Percentiles rank a stretch among this genome's conserved stretches.
These are phyloP conservation scores for Claviceps fusiformis DNA, from an alignment of 2,329 filamentous ascomycete genomes.

Conservation along the genomic window DNA sequence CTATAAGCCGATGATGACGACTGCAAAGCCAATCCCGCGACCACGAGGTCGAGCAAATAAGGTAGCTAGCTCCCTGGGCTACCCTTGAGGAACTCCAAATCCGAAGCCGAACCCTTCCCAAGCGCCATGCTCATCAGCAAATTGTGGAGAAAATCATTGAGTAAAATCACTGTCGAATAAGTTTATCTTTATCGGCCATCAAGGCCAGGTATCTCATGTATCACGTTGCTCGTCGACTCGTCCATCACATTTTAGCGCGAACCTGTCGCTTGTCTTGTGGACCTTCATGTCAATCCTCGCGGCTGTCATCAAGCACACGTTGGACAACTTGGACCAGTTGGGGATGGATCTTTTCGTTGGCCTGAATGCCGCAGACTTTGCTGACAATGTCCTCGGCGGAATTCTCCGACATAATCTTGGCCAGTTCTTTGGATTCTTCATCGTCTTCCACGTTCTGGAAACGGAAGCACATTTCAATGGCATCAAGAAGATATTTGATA, in stretches of 20 bases:
- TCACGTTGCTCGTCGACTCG: conserved; percentile 5
- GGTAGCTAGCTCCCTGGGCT: background rate
- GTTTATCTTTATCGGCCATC: conserved; percentile 2
- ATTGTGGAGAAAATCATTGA: background rate
- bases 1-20: conserved; percentile 1
- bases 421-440: conserved; percentile 75
- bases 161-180: background rate
- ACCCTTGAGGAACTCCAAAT: conserved; percentile 3
- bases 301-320: conserved; percentile 60
- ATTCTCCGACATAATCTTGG: conserved; percentile 68
- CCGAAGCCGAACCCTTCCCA: conserved; percentile 4
- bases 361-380: conserved; percentile 70
- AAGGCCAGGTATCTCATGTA: conserved; percentile 4
- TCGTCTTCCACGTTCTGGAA: conserved; percentile 93
- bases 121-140: conserved; percentile 12
- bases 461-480: conserved; percentile 80
- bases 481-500: conserved; percentile 61
- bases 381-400: conserved; percentile 60
- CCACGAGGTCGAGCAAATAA: background rate
- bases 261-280: background rate
- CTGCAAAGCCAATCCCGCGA: background rate
- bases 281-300: conserved; percentile 26
- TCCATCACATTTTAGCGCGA: conserved; percentile 4
- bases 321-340: conserved; percentile 65
- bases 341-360: conserved; percentile 62